These are phyloP conservation scores for Botrytis elliptica DNA, from an alignment of 2,329 filamentous ascomycete species.

Conservation along the genomic window DNA sequence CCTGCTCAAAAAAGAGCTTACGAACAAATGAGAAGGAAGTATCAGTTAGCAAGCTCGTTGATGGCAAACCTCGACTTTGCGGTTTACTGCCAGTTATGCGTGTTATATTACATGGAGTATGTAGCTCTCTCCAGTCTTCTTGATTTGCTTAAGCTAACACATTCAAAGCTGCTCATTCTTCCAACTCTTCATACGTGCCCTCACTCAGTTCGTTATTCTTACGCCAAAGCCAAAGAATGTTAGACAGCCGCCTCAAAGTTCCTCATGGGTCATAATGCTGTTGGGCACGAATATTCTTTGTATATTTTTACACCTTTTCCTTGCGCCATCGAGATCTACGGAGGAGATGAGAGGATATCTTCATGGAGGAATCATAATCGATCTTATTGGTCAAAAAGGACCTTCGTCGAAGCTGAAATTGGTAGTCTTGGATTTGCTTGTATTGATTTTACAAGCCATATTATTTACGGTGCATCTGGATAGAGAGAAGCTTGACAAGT, in stretches of 20 bases:
- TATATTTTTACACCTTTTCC: conserved; percentile 58
- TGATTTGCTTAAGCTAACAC: neutral
- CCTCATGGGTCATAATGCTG: conserved; percentile 57
- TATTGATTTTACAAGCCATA: conserved; percentile 58
- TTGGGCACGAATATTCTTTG: conserved; percentile 59
- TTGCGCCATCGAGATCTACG: conserved; percentile 54
- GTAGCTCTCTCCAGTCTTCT: conserved; percentile 30
- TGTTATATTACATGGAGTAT: conserved; percentile 70
- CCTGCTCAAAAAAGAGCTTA: conserved; percentile 37
- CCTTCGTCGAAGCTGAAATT: conserved; percentile 57
- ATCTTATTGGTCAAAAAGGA: conserved; percentile 66
- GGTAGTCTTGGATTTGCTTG: conserved; percentile 54
- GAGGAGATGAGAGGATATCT: conserved; percentile 64
- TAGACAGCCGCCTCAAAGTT: conserved; percentile 53
- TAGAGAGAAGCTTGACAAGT: conserved; percentile 52
- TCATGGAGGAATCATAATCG: conserved; percentile 65
- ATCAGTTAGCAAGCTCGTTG: conserved; percentile 57
- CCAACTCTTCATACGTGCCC: conserved; percentile 57
- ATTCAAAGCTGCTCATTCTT: conserved; percentile 60
- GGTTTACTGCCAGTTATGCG: conserved; percentile 63
- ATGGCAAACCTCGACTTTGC: conserved; percentile 61
- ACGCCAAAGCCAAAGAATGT: conserved; percentile 57
- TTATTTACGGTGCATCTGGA: conserved; percentile 64
- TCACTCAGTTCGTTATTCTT: conserved; percentile 62
- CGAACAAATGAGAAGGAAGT: conserved; percentile 52